Evolutionary conservation across 2,329 filamentous ascomycete genomes (phyloP).

Genomic region (Neofusicoccum sp.): DNA sequence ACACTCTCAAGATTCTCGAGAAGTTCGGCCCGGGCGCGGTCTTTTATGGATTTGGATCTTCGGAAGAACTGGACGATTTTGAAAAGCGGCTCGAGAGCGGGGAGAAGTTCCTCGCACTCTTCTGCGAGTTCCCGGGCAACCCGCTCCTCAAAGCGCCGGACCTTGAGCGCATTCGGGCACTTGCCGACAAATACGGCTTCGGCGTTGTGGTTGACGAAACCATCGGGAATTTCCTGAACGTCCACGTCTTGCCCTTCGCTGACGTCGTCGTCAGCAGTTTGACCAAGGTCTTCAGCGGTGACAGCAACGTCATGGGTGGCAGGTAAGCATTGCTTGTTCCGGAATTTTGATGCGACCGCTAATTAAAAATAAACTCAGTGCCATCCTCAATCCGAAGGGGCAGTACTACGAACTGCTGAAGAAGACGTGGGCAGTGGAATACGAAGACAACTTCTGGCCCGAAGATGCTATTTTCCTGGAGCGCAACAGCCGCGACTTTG

Average conservation of each 20-base stretch:
- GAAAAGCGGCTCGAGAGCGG: constrained; percentile 68
- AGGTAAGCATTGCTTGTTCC: constrained; percentile 43
- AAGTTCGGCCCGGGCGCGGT: constrained; percentile 89
- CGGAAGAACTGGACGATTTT: constrained; percentile 78
- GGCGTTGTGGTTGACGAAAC: constrained; percentile 93
- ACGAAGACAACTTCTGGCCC: constrained; percentile 89
- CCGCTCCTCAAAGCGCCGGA: constrained; percentile 84
- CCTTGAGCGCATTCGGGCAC: constrained; percentile 70
- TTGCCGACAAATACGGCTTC: constrained; percentile 85
- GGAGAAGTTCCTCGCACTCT: constrained; percentile 76
- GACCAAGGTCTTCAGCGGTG: constrained; percentile 95
- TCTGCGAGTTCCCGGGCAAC: constrained; percentile 94
- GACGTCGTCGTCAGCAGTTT: constrained; percentile 93
- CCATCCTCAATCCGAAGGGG: constrained; percentile 64
- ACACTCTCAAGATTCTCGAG: constrained; percentile 90
- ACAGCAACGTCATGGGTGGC: constrained; percentile 98
- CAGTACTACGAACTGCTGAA: constrained; percentile 71
- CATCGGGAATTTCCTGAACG: constrained; percentile 92
- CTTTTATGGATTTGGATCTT: constrained; percentile 81
- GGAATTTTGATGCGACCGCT: constrained; percentile 11
- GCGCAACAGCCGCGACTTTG: constrained; percentile 91
- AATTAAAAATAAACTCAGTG: constrained; percentile 34
- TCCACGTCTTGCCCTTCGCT: constrained; percentile 84
- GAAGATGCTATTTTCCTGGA: constrained; percentile 95
- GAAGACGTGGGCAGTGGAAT: constrained; percentile 60